Percentiles rank a stretch among this genome's conserved stretches.
Evolutionary conservation across 345 rosid species (phyloP).

Genomic region (Aurinia saxatilis): DNA sequence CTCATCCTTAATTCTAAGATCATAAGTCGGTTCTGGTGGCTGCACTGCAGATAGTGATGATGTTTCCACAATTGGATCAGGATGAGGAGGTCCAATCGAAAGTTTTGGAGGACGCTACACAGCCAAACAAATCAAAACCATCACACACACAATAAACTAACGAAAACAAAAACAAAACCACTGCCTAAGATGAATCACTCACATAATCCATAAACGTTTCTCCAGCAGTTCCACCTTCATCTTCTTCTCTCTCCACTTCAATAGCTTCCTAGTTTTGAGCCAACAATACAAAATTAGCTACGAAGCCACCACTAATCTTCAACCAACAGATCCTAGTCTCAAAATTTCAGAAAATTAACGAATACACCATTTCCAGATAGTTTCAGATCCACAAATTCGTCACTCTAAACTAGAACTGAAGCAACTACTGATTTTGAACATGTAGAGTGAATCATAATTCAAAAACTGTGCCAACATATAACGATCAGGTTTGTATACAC

Average conservation of each 20-base stretch:
- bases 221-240: slow-evolving; percentile 89
- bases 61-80: slow-evolving; percentile 95
- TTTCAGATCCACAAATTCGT: background rate
- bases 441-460: background rate
- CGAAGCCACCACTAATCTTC: background rate
- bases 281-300: too few species aligned
- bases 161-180: background rate
- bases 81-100: slow-evolving; percentile 91
- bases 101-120: slow-evolving; percentile 84
- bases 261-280: slow-evolving; percentile 95
- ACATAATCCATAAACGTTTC: slow-evolving; percentile 97
- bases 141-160: background rate
- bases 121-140: background rate
- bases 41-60: slow-evolving; percentile 94
- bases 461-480: background rate
- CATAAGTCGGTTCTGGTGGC: slow-evolving; percentile 91
- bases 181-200: slow-evolving; percentile 31
- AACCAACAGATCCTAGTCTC: background rate
- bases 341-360: background rate
- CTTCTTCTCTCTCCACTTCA: slow-evolving; percentile 98
- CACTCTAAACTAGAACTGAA: background rate
- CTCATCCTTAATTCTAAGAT: slow-evolving; percentile 62
- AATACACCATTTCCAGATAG: background rate
- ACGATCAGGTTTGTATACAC: too few species aligned
- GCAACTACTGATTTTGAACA: background rate